Evolutionary conservation across 768 basidiomycete genomes (phyloP).

Genomic region (Agaricus sinodeliciosus): DNA sequence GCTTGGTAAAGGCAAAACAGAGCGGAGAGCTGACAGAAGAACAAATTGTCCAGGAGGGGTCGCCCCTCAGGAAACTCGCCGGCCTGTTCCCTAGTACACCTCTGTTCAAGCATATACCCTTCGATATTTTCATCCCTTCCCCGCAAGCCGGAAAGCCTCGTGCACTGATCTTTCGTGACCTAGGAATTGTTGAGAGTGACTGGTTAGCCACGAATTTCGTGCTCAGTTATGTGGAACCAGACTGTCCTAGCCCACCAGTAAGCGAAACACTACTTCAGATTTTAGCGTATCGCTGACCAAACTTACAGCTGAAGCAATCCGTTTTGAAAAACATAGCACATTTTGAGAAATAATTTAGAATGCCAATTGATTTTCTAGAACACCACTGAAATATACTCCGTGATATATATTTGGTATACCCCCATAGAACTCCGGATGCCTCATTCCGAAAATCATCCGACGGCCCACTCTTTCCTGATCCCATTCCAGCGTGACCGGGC

Average conservation of each 20-base stretch:
- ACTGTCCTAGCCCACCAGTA: conserved; percentile 67
- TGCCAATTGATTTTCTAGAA: neutral
- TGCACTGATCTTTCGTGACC: conserved; percentile 58
- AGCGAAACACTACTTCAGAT: conserved; percentile 19
- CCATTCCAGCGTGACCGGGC: neutral
- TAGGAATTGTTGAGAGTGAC: conserved; percentile 64
- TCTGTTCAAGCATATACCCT: conserved; percentile 56
- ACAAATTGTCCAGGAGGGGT: conserved; percentile 47
- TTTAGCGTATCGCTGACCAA: neutral
- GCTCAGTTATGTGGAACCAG: conserved; percentile 67
- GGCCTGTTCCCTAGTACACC: conserved; percentile 69
- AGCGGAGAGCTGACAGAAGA: conserved; percentile 50
- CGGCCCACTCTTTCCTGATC: neutral
- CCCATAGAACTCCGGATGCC: no score
- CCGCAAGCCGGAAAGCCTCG: conserved; percentile 48
- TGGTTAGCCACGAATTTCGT: conserved; percentile 75
- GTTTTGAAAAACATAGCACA: conserved; percentile 34
- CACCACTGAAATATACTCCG: neutral
- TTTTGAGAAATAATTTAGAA: conserved; percentile 20
- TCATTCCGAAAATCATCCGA: conserved; percentile 3
- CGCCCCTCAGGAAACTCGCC: conserved; percentile 66
- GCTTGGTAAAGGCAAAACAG: conserved; percentile 47
- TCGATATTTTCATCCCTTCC: conserved; percentile 63
- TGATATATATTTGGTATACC: neutral
- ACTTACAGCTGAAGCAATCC: conserved; percentile 41